Evolutionary conservation across 495 filamentous ascomycete species (phyloP).

Genomic region (Aspergillus sclerotiicarbonarius): DNA sequence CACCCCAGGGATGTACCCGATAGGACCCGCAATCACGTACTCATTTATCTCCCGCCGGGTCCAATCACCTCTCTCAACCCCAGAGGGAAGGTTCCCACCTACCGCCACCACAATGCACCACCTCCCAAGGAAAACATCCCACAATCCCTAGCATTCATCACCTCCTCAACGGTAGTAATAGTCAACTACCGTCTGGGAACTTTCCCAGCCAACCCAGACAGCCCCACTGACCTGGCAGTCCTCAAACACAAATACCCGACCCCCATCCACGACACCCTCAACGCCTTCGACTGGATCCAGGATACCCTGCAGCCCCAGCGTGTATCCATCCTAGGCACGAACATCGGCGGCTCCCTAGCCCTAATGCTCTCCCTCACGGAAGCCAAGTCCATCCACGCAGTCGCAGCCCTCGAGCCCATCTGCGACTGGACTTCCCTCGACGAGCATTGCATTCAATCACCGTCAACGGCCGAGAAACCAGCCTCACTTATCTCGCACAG

Average conservation of each 20-base stretch:
- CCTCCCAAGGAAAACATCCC: conserved; percentile 17
- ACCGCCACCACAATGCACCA: not conserved
- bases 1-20: conserved; percentile 13
- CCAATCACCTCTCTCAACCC: conserved; percentile 25
- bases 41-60: conserved; percentile 40
- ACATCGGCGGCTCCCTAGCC: conserved; percentile 56
- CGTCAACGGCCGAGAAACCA: not conserved
- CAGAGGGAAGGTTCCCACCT: not conserved
- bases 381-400: conserved; percentile 39
- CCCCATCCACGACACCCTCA: conserved; percentile 43
- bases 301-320: conserved; percentile 27
- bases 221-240: not conserved
- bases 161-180: conserved; percentile 38
- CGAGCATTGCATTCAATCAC: conserved; percentile 28
- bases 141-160: conserved; percentile 23
- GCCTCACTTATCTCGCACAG: not conserved
- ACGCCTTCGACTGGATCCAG: conserved; percentile 41
- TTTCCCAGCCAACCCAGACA: not conserved
- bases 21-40: conserved; percentile 24
- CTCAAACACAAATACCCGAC: conserved; percentile 35
- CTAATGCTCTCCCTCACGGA: conserved; percentile 60
- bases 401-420: conserved; percentile 36
- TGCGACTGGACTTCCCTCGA: conserved; percentile 43
- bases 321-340: conserved; percentile 51
- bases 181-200: conserved; percentile 44